A percentile compares a stretch with the other conserved stretches of the same genome.
phyloP scores from a whole-genome alignment of 306 rosid genomes.

The Casuarina equisetifolia region DNA sequence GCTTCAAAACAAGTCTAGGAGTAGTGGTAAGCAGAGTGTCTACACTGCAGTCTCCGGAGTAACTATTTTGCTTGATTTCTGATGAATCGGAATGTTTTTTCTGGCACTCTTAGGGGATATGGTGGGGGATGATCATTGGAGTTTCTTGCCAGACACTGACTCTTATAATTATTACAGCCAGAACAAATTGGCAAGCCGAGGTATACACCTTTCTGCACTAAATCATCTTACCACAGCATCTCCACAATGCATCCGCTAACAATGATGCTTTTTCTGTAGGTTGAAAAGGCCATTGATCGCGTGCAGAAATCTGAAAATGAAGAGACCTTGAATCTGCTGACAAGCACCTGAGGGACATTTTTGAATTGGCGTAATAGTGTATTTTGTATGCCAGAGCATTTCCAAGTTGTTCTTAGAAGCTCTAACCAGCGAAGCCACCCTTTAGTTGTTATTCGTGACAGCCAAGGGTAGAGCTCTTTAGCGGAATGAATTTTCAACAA shows the following conservation, averaged over 20 bases:
- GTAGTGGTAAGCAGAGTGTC: constrained; percentile 46
- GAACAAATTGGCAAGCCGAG: constrained; percentile 67
- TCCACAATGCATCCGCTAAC: not conserved
- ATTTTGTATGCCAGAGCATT: too few relatives aligned
- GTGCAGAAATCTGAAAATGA: constrained; percentile 43
- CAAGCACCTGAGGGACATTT: not conserved
- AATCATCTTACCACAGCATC: not conserved
- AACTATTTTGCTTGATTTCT: not conserved
- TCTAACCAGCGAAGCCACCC: too few relatives aligned
- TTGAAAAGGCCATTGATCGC: constrained; percentile 46
- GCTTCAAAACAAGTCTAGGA: constrained; percentile 56
- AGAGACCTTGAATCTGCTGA: constrained; percentile 35
- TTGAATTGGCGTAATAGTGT: too few relatives aligned
- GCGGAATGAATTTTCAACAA: too few relatives aligned
- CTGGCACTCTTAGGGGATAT: constrained; percentile 48
- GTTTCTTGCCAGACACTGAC: constrained; percentile 60
- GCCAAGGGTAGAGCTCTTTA: too few relatives aligned
- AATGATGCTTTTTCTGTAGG: constrained; percentile 33
- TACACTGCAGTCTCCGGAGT: not conserved
- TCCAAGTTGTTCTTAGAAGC: too few relatives aligned
- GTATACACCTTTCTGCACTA: constrained; percentile 15
- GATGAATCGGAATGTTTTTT: not conserved
- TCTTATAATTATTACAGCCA: constrained; percentile 54
- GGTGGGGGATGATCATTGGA: constrained; percentile 81
- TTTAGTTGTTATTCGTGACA: too few relatives aligned